Percentiles rank a stretch among this genome's conserved stretches.
Conservation (phyloP, 2,329 filamentous ascomycete species). For the Scytalidium lignicola region DNA sequence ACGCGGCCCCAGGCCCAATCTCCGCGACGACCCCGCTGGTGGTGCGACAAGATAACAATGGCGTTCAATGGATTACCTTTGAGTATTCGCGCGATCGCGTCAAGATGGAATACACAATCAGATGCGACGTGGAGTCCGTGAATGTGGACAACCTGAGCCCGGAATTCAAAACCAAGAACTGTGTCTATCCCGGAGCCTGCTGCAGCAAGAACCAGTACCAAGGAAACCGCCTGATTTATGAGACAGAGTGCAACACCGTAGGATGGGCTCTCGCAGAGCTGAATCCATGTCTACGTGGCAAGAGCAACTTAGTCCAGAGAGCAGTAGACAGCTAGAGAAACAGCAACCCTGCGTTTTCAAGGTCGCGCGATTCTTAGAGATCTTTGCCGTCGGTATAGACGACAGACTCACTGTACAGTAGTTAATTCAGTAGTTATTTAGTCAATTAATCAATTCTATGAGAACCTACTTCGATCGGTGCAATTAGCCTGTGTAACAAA, state of each 20-base stretch:
- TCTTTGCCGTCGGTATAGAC: too few relatives aligned
- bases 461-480: too few relatives aligned
- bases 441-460: too few relatives aligned
- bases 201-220: conserved; percentile 94
- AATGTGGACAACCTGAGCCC: conserved; percentile 77
- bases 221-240: conserved; percentile 91
- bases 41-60: conserved; percentile 90
- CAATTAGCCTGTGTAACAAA: too few relatives aligned
- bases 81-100: conserved; percentile 96
- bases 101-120: conserved; percentile 99
- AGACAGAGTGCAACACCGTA: conserved; percentile 98
- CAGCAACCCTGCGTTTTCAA: too few relatives aligned
- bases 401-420: too few relatives aligned
- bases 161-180: conserved; percentile 98
- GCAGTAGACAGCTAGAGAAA: conserved; percentile 99
- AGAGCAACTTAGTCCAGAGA: conserved; percentile 91
- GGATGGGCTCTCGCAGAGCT: conserved; percentile 96
- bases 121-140: conserved; percentile 95
- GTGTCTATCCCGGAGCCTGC: conserved; percentile 93
- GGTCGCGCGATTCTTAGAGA: too few relatives aligned
- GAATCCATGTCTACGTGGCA: conserved; percentile 85
- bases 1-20: conserved; percentile 91
- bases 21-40: conserved; percentile 93
- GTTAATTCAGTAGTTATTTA: too few relatives aligned
- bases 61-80: conserved; percentile 98